Evolutionary conservation across 2,329 filamentous ascomycete species (phyloP), one percentile per base, ranked within the genome.

Genomic region (Aspergillus cejpii): DNA sequence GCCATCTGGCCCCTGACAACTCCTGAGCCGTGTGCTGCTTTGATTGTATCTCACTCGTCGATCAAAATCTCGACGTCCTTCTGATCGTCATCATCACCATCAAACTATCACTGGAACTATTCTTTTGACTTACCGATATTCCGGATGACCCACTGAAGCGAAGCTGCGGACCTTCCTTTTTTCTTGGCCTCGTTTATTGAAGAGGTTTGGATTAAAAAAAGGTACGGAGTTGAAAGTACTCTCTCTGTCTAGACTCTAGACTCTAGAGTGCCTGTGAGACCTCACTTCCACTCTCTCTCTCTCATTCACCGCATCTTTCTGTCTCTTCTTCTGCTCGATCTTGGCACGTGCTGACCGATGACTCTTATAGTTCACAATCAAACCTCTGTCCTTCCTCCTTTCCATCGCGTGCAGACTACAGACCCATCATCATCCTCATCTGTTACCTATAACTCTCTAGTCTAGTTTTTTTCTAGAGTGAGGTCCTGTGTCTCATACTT

Each of bases 91-190:
- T 19, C 17, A 20, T 34, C 6, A 11, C 17, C 14, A 20, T 34
- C 4, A 10, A 34, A 10, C 10, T 15, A 10, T 17, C 31, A 6
- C 31, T 8, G 15, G 10, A 6, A 12, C 17, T 10, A 20, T 34
- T n/a, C n/a, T n/a, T n/a, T n/a, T n/a, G n/a, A n/a, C n/a, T n/a
- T n/a, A n/a, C n/a, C n/a, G n/a, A n/a, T n/a, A n/a, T n/a, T n/a
- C 41, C 21, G 33, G 36, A 31, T 33, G 33, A 37, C 29, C 33
- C 33, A 28, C 34, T 17, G 41, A 43, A 43, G 33, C 41, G 36
- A 33, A 40, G 24, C 28, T 27, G 21, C 23, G 8, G 21, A 36
- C 20, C 23, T 40, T 26, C 11, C 24, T 31, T 36, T 23, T 33
- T 31, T n/a, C n/a, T n/a, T n/a, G n/a, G n/a, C n/a, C n/a, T n/a